A percentile compares a stretch with the other conserved stretches of the same genome.
Conservation (phyloP, 1,284 basidiomycete species). For the Ustilago crameri region DNA sequence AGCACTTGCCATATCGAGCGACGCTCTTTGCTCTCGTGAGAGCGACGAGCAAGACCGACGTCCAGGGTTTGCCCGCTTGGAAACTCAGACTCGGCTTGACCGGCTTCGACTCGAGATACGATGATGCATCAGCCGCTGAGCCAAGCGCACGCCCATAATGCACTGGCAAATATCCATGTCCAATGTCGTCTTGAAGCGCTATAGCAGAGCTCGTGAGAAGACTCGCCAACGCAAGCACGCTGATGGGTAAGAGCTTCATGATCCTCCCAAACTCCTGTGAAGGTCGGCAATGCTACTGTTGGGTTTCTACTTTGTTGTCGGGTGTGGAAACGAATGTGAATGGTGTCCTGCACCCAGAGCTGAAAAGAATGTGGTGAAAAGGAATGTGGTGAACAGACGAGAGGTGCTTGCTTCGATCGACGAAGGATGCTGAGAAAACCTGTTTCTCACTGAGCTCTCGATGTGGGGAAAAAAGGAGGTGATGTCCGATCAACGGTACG, state of each 20-base stretch:
- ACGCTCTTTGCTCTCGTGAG: constrained; percentile 3
- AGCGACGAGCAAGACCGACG: constrained; percentile 10
- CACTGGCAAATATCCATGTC: neutral
- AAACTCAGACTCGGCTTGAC: constrained; percentile 7
- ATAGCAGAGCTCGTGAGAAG: constrained; percentile 17
- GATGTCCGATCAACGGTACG: constrained; percentile 32
- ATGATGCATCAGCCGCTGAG: neutral
- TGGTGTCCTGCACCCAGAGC: constrained; percentile 29
- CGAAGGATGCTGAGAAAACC: constrained; percentile 14
- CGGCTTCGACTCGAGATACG: neutral
- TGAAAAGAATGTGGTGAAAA: constrained; percentile 15
- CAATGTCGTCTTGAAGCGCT: constrained; percentile 10
- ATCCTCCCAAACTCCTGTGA: neutral
- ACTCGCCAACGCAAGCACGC: constrained; percentile 29
- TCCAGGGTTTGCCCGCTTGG: neutral
- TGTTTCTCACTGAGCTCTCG: constrained; percentile 11
- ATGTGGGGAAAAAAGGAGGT: neutral
- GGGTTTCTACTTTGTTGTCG: neutral
- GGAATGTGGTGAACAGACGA: constrained; percentile 6
- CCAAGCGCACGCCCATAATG: neutral
- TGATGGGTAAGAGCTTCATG: constrained; percentile 37
- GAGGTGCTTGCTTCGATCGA: constrained; percentile 22
- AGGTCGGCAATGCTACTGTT: too few species aligned
- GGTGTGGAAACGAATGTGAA: constrained; percentile 5
- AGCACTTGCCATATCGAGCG: constrained; percentile 32